Evolutionary conservation across 2,329 filamentous ascomycete genomes (phyloP).

Genomic region (Cladosporium cucumerinum): DNA sequence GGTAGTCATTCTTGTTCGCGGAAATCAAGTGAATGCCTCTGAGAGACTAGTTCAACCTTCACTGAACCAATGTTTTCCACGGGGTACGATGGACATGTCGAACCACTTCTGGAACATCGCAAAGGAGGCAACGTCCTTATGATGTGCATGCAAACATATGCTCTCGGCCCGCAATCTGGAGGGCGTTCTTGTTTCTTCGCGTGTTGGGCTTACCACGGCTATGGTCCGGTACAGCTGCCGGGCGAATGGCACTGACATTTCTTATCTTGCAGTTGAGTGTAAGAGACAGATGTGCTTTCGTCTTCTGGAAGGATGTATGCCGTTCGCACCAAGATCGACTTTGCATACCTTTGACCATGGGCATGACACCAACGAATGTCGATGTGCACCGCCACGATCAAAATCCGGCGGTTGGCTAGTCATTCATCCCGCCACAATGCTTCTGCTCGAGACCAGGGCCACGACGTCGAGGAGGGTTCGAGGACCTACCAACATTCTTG

Average conservation of each 20-base stretch:
- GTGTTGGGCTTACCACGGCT: background rate
- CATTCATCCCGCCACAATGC: background rate
- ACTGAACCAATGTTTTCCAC: background rate
- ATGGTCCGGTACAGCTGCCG: background rate
- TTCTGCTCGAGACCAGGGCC: background rate
- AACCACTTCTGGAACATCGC: background rate
- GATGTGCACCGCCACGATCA: background rate
- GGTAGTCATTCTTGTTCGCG: background rate
- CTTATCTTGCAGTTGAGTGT: background rate
- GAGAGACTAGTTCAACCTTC: background rate
- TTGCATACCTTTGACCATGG: background rate
- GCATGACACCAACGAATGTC: background rate
- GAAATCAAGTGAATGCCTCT: background rate
- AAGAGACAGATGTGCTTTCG: background rate
- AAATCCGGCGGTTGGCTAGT: background rate
- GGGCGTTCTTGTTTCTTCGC: background rate
- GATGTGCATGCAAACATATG: background rate
- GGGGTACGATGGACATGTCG: background rate
- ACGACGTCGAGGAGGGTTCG: background rate
- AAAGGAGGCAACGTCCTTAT: background rate
- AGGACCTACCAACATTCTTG: background rate
- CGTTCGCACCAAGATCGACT: background rate
- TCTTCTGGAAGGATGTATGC: background rate
- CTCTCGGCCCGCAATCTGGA: background rate
- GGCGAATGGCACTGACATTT: background rate